Base-by-base conservation (phyloP, 768 basidiomycete species). In the Xerocomellus intermedius region DNA sequence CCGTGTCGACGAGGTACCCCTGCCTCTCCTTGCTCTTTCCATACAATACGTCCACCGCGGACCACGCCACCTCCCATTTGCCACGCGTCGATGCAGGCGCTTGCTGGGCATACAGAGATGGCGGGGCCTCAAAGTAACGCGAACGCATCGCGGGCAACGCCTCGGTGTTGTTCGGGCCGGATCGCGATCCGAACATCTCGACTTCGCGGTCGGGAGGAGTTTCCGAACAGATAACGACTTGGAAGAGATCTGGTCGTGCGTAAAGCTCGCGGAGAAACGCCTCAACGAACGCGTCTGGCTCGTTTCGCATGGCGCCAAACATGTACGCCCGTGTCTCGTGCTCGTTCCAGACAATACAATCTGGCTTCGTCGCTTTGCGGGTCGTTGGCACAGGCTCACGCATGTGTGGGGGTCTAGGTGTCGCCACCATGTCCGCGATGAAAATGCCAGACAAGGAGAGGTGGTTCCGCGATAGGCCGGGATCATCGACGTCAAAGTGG, bases 221-320 rank as follows among this genome's bases (percentile, higher is more conserved):
- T 6, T 73, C 70, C 1, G 67, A 64, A 17, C 63, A 61, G 4
- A 63, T 60, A 19, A 71, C 57, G 7, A 73, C 65, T n/a, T 67
- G 58, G 44, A 73, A 73, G 2, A 69, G 53, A 30, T 73, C 67
- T 1, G 68, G 71, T 2, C 66, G 64, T 1, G 62, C 61, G 14
- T 63, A 56, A n/a, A 73, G 64, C 30, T 70, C 68, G 19, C 50
- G 45, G 0, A 73, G 45, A 37, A 73, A 73, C 12, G 65, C 62
- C 0, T 56, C 38, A 4, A 61, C 53, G 35, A 73, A 71, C 1
- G 41, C 28, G 47, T 73, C 70, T 1, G 44, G 59, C 10, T 70
- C 64, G 48, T 66, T 61, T 26, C 64, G 60, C 30, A 73, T 26
- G 7, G 70, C 72, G 3, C 72, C 70, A 22, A 73, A 73, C 48